phyloP scores from a whole-genome alignment of 192 early-diverging fungal genomes.

The Glomus cerebriforme region DNA sequence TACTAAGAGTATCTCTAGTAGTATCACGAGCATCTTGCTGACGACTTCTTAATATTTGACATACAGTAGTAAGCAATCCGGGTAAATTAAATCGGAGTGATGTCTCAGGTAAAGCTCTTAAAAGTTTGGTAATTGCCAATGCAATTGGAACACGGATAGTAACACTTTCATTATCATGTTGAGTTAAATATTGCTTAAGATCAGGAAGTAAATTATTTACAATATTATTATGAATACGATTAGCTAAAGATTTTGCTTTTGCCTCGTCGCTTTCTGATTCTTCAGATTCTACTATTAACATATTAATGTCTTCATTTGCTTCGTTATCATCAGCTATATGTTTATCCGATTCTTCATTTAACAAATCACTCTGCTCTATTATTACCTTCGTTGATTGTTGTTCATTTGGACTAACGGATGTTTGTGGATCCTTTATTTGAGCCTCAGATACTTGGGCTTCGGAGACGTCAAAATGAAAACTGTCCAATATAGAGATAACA shows the following conservation, averaged over 20 bases:
- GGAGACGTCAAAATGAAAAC: conserved; percentile 89
- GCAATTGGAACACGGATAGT: conserved; percentile 84
- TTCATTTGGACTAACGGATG: neutral
- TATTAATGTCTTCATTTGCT: conserved; percentile 37
- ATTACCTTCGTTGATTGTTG: neutral
- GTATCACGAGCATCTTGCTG: conserved; percentile 84
- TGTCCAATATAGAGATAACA: conserved; percentile 80
- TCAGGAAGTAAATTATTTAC: conserved; percentile 80
- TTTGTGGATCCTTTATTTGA: conserved; percentile 33
- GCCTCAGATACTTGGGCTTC: conserved; percentile 44
- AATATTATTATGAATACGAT: conserved; percentile 75
- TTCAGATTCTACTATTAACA: conserved; percentile 39
- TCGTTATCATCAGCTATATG: neutral
- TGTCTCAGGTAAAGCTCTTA: conserved; percentile 74
- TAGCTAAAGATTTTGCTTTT: conserved; percentile 39
- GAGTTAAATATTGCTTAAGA: conserved; percentile 72
- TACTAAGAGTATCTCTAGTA: conserved; percentile 84
- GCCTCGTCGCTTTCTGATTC: conserved; percentile 40
- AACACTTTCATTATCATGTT: conserved; percentile 74
- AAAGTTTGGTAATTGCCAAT: conserved; percentile 80
- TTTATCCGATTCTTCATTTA: neutral
- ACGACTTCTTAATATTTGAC: conserved; percentile 81
- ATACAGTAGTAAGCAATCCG: conserved; percentile 82
- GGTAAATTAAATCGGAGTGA: conserved; percentile 83
- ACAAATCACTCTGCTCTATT: neutral